These are phyloP conservation scores for Yarrowia porcina DNA, from an alignment of 805 yeast genomes.

Conservation along the genomic window DNA sequence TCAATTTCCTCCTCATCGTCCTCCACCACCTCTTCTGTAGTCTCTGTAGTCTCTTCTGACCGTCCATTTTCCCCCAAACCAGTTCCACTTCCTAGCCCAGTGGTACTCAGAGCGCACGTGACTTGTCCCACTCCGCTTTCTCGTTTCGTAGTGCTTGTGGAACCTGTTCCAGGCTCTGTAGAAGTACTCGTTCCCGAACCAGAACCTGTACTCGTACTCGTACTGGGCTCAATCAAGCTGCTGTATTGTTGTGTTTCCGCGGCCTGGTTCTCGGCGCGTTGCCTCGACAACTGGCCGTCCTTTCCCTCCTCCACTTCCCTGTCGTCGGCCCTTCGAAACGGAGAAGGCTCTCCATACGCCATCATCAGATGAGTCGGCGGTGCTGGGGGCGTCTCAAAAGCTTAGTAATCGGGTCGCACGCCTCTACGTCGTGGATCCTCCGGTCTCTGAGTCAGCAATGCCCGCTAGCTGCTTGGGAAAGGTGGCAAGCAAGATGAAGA, in stretches of 20 bases:
- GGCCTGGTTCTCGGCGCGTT: too few relatives aligned
- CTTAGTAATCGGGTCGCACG: too few relatives aligned
- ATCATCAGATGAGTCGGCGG: not conserved
- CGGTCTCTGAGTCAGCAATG: too few relatives aligned
- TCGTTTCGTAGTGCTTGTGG: too few relatives aligned
- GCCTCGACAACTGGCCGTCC: too few relatives aligned
- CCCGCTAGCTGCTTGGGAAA: not conserved
- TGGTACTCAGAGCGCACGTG: not conserved
- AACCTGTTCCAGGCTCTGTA: too few relatives aligned
- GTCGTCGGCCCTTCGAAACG: conserved; percentile 1
- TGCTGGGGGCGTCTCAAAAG: not conserved
- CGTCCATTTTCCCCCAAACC: not conserved
- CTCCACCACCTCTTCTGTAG: not conserved
- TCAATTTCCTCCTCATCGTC: not conserved
- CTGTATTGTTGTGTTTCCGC: not conserved
- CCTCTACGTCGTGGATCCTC: too few relatives aligned
- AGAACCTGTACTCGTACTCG: too few relatives aligned
- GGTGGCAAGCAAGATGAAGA: not conserved
- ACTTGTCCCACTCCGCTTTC: not conserved
- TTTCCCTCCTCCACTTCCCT: not conserved
- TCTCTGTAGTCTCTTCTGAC: not conserved
- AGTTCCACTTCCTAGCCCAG: not conserved
- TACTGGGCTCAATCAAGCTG: not conserved
- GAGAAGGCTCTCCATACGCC: conserved; percentile 24
- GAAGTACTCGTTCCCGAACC: too few relatives aligned